These are phyloP conservation scores for Fusarium falciforme DNA, from an alignment of 2,329 filamentous ascomycete genomes.

Conservation along the genomic window DNA sequence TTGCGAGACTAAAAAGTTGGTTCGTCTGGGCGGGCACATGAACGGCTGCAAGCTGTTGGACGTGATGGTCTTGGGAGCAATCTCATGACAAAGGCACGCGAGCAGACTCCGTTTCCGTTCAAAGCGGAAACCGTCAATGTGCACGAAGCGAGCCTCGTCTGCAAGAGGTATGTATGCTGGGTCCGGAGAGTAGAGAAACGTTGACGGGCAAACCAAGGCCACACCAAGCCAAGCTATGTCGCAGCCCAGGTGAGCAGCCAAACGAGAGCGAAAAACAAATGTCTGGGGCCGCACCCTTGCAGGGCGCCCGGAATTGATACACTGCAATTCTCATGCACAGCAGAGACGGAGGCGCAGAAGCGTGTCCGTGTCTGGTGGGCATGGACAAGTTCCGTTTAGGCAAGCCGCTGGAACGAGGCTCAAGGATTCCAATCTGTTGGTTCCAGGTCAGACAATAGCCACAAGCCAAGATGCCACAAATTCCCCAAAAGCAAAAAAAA, in stretches of 20 bases:
- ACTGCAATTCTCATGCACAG: conserved; percentile 25
- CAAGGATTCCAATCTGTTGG: conserved; percentile 30
- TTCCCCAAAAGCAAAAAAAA: conserved; percentile 20
- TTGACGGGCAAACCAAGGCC: background rate
- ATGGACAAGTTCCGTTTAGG: conserved; percentile 30
- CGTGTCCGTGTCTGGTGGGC: conserved; percentile 6
- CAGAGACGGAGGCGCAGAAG: conserved; percentile 30
- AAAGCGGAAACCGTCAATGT: background rate
- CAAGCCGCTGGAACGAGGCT: conserved; percentile 32
- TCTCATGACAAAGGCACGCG: conserved; percentile 28
- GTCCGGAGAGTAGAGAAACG: background rate
- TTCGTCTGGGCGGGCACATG: background rate
- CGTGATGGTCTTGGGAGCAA: conserved; percentile 5
- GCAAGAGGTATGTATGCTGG: background rate
- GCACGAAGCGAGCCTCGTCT: background rate
- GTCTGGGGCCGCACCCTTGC: conserved; percentile 15
- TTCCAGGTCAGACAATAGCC: conserved; percentile 20
- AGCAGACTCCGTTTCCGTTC: conserved; percentile 25
- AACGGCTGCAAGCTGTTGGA: background rate
- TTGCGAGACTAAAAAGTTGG: background rate
- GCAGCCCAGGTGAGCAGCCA: background rate
- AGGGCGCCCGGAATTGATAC: conserved; percentile 8
- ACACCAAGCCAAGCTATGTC: background rate
- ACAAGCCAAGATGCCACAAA: conserved; percentile 15
- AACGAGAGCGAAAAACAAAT: conserved; percentile 6